Evolutionary conservation across 2,329 filamentous ascomycete genomes (phyloP), one percentile per base, ranked within the genome.

Genomic region (Apiospora marii): DNA sequence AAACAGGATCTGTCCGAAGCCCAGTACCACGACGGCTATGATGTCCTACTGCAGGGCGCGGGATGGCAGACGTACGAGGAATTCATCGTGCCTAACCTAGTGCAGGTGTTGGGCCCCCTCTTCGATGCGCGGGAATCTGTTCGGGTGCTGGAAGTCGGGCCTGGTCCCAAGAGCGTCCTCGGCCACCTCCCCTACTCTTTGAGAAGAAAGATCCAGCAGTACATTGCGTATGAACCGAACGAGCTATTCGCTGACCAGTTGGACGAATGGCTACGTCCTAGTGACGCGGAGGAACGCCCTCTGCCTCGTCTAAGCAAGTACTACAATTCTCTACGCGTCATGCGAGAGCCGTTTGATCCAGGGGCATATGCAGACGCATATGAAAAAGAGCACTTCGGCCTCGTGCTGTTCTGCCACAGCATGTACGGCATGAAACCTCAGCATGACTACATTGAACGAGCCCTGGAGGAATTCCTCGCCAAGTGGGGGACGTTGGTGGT

Each of bases 401-500:
- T 91, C 58, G 78, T 92, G 24, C 76, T 92, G 5, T 90, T 92
- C 79, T 92, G 89, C 75, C 89, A 92, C 78, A 91, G 90, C 81
- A 86, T 92, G 85, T 91, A 92, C 74, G 88, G 88, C 73, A 87
- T 92, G 86, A 83, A 82, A 0, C 83, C 83, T 2, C 87, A 88
- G 74, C 76, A 74, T 24, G 77, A 22, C 1, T 84, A 83, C 73
- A 84, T 92, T 73, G 77, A 85, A 77, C 75, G 73, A 24, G 84
- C 87, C 2, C 77, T 92, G 8, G 75, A 78, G 8, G 75, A 79
- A 24, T 82, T 89, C 83, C 86, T 92, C 48, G 78, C 74, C 74
- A 74, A 83, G 72, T 72, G 75, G 44, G 82, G 76, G 24, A 85
- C 83, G 71, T 77, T 88, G 37, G 84, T 90, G 1, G 83, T 91